Evolutionary conservation across 2,329 filamentous ascomycete species (phyloP).

Genomic region (Colletotrichum tropicale): DNA sequence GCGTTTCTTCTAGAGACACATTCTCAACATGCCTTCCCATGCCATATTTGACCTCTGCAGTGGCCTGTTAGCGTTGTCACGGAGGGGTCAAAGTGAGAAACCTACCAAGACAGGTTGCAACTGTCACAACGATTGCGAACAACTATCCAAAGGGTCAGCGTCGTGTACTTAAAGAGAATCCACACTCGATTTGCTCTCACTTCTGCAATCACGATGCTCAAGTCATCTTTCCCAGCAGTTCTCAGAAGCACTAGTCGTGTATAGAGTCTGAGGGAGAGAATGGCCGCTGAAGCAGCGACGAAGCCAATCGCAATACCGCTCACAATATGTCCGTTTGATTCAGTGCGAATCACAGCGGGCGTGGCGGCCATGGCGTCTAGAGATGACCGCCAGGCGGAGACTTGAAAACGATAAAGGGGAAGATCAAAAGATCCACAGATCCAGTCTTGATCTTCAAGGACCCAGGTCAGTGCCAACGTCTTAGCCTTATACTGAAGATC

Average conservation of each 20-base stretch:
- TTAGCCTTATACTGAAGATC: neutral
- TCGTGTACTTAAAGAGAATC: neutral
- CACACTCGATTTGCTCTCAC: neutral
- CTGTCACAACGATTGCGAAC: constrained; percentile 20
- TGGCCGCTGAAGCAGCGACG: constrained; percentile 7
- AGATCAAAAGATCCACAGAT: neutral
- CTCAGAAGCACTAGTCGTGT: constrained; percentile 25
- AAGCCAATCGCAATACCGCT: constrained; percentile 25
- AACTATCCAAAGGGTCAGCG: constrained; percentile 15
- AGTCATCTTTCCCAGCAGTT: constrained; percentile 30
- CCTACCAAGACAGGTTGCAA: constrained; percentile 5
- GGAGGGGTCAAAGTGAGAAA: neutral
- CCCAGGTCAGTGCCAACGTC: neutral
- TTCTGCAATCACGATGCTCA: constrained; percentile 27
- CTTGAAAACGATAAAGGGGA: neutral
- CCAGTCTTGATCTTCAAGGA: neutral
- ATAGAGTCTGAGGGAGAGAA: constrained; percentile 26
- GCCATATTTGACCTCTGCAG: constrained; percentile 26
- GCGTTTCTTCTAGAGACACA: constrained; percentile 18
- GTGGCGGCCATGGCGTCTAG: neutral
- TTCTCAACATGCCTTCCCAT: constrained; percentile 28
- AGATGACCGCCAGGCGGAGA: neutral
- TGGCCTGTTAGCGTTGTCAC: neutral
- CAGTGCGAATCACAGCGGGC: constrained; percentile 11
- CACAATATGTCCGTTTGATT: constrained; percentile 24